Conservation (phyloP, 176 grass and related monocot species). For the Elymus sibiricus region DNA sequence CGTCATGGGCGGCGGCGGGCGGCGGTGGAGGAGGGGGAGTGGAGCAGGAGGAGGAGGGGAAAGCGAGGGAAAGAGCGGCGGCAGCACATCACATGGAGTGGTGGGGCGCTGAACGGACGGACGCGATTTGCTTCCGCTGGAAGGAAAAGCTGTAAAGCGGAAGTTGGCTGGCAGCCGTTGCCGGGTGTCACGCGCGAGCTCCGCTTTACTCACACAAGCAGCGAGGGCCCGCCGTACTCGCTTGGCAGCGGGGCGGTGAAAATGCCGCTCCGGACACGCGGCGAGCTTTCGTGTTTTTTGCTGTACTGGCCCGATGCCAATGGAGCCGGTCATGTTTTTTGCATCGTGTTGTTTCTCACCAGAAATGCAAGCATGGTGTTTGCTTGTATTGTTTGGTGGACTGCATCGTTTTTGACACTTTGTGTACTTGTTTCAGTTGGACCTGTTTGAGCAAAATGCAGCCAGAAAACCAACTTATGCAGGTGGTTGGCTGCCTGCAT, state of each 20-base stretch:
- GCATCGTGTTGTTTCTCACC: too few species aligned
- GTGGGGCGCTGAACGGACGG: slow-evolving; percentile 26
- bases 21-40: neutral
- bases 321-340: too few species aligned
- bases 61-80: slow-evolving; percentile 23
- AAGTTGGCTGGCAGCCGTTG: slow-evolving; percentile 9
- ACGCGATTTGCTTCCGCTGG: slow-evolving; percentile 42
- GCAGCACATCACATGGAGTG: slow-evolving; percentile 25
- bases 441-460: too few species aligned
- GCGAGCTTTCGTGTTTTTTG: neutral
- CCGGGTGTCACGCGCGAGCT: neutral
- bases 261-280: neutral
- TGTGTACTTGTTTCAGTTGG: too few species aligned
- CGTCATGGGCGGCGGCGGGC: slow-evolving; percentile 26
- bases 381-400: too few species aligned
- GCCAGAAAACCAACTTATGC: too few species aligned
- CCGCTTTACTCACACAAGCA: neutral
- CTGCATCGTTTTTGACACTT: too few species aligned
- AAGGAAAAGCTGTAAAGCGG: slow-evolving; percentile 49
- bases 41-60: slow-evolving; percentile 19
- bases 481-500: too few species aligned
- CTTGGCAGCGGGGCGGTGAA: neutral
- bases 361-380: too few species aligned
- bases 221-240: neutral
- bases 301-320: too few species aligned